phyloP scores from a whole-genome alignment of 169 alveolate genomes.

The Plasmodium fragile region DNA sequence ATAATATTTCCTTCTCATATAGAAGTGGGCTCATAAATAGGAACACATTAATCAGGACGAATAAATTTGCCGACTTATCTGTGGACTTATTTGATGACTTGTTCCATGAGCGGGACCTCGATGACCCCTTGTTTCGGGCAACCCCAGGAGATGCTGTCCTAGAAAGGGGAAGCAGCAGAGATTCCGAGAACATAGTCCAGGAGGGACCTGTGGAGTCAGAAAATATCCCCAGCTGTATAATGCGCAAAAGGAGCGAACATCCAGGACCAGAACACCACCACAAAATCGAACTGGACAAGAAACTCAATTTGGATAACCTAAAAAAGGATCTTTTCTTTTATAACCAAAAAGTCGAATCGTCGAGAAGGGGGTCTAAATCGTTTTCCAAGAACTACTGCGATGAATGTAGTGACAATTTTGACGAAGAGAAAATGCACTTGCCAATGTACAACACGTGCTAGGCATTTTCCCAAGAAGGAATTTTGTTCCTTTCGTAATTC shows the following conservation, averaged over 20 bases:
- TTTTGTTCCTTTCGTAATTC: background rate
- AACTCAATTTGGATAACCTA: conserved; percentile 10
- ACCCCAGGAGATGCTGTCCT: background rate
- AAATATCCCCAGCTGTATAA: background rate
- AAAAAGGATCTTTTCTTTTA: conserved; percentile 34
- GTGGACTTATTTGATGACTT: conserved; percentile 2
- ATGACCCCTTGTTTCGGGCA: background rate
- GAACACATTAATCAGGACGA: conserved; percentile 4
- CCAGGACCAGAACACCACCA: background rate
- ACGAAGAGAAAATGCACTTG: background rate
- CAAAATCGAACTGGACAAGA: conserved; percentile 1
- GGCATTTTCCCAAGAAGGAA: background rate
- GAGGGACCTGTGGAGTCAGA: background rate
- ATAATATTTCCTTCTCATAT: conserved; percentile 20
- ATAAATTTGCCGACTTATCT: conserved; percentile 14
- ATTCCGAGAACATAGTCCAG: background rate
- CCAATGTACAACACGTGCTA: background rate
- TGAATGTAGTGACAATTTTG: background rate
- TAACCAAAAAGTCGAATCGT: conserved; percentile 20
- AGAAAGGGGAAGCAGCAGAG: background rate
- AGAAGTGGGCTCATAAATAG: conserved; percentile 55
- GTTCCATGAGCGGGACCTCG: background rate
- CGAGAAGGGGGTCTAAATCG: conserved; percentile 5
- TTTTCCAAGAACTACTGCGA: conserved; percentile 10
- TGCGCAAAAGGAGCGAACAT: background rate